phyloP scores from a whole-genome alignment of 345 rosid genomes.

The Diplotaxis tenuifolia region DNA sequence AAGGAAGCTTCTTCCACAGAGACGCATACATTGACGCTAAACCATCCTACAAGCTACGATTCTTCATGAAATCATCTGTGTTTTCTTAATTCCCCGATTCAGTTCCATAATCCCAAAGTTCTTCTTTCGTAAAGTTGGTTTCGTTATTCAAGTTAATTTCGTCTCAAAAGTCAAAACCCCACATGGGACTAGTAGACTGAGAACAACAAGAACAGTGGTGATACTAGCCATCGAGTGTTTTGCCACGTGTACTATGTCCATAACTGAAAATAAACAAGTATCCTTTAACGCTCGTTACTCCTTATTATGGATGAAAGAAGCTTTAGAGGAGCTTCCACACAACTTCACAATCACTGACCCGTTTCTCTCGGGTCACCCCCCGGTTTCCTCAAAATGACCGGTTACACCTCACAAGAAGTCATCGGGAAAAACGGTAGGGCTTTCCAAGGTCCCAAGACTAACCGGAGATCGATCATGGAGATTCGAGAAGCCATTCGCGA shows the following conservation, averaged over 20 bases:
- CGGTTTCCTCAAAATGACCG: conserved; percentile 74
- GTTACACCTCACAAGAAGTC: conserved; percentile 63
- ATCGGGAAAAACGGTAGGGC: conserved; percentile 74
- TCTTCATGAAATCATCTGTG: no score
- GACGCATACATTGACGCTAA: no score
- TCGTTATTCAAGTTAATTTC: no score
- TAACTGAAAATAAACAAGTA: no score
- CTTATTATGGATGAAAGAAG: conserved; percentile 54
- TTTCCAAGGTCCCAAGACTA: conserved; percentile 79
- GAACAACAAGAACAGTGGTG: conserved; percentile 13
- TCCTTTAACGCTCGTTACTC: conserved; percentile 52
- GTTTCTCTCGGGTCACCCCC: conserved; percentile 70
- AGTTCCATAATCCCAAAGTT: no score
- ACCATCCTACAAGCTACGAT: no score
- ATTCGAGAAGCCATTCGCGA: conserved; percentile 86
- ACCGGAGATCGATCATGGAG: conserved; percentile 69
- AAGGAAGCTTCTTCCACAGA: no score
- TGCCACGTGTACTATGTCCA: conserved; percentile 53
- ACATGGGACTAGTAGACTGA: conserved; percentile 57
- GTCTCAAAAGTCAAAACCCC: no score
- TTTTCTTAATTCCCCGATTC: no score
- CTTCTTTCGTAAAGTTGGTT: no score
- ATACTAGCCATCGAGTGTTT: conserved; percentile 23
- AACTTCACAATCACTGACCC: conserved; percentile 92
- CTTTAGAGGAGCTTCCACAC: conserved; percentile 72